A percentile compares a stretch with the other conserved stretches of the same genome.
Conservation (phyloP, 1,139 yeast species). For the Nakaseomyces glabratus region DNA sequence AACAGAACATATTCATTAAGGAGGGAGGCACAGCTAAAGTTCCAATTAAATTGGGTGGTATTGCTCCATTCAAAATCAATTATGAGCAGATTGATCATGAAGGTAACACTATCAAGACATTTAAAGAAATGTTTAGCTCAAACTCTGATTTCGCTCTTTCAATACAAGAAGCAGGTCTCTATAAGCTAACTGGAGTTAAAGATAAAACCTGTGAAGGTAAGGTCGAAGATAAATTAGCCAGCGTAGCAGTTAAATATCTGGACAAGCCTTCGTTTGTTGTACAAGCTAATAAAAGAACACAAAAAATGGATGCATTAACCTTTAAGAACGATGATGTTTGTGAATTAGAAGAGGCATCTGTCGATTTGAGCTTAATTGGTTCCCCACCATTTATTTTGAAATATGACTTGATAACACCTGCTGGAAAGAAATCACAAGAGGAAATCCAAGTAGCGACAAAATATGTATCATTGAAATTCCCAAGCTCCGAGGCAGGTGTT, state of each 20-base stretch:
- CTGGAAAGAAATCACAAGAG: constrained; percentile 35
- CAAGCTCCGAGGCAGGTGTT: constrained; percentile 42
- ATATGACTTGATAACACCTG: constrained; percentile 57
- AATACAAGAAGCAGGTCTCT: constrained; percentile 52
- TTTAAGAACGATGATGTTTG: constrained; percentile 36
- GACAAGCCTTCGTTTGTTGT: constrained; percentile 48
- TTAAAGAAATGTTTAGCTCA: constrained; percentile 30
- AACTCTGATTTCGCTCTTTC: constrained; percentile 35
- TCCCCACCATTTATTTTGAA: constrained; percentile 64
- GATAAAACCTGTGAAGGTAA: constrained; percentile 68
- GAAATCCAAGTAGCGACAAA: constrained; percentile 45
- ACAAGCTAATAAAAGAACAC: constrained; percentile 29
- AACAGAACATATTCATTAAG: constrained; percentile 37
- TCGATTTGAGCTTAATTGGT: constrained; percentile 49
- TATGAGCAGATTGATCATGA: constrained; percentile 33
- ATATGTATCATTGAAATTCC: constrained; percentile 39
- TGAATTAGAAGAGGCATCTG: constrained; percentile 40
- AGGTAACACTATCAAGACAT: constrained; percentile 25
- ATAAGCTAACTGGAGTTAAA: constrained; percentile 46
- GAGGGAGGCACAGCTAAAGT: constrained; percentile 54
- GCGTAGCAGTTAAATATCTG: constrained; percentile 41
- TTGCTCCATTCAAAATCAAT: constrained; percentile 40
- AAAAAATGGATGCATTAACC: constrained; percentile 18
- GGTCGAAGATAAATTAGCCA: constrained; percentile 33
- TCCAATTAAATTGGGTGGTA: constrained; percentile 51